Evolutionary conservation across 2,329 filamentous ascomycete genomes (phyloP), one percentile per base, ranked within the genome.

Genomic region (Ophiostoma sp.): DNA sequence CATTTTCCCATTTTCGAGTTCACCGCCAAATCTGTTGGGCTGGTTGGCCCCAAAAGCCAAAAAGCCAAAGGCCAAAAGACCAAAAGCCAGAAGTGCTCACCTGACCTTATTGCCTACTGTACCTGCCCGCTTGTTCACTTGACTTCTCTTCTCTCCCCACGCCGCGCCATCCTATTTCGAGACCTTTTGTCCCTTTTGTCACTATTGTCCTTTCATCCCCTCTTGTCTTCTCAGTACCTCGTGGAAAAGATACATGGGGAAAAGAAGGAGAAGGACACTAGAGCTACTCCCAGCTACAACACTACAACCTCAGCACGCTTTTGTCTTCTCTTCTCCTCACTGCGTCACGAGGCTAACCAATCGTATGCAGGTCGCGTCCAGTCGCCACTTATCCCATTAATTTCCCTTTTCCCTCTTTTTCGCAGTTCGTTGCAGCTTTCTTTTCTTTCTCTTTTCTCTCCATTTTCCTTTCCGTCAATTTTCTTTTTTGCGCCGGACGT

Each of bases 271-370:
- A 45, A 64, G 19, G 33, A 15, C 61, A 66, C 61, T 45, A 66
- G 33, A 45, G 36, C 61, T 28, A 64, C 59, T 63, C 6, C n/a
- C 59, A 15, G 25, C 28, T 50, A 50, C 39, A 68, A 72, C 42
- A 72, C 70, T 64, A 61, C 73, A 71, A 68, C 22, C 19, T n/a
- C 15, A 33, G 42, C 69, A 45, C 36, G 7, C n/a, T 64, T 15
- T 42, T 22, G 22, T 28, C 71, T 42, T 22, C 17, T 39, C 50
- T 63, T 59, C 64, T 70, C 70, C 69, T 50, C 39, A 71, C 71
- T 73, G 66, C 72, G 74, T 77, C 71, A 76, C 76, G 73, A 77
- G 75, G 74, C 77, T 77, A 77, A 76, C 77, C 75, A 75, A 74
- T 75, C 74, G 75, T 69, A 73, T 74, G 70, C 73, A 76, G 75